These are phyloP conservation scores for Besnoitia besnoiti DNA, from an alignment of 169 alveolate genomes.

Conservation along the genomic window DNA sequence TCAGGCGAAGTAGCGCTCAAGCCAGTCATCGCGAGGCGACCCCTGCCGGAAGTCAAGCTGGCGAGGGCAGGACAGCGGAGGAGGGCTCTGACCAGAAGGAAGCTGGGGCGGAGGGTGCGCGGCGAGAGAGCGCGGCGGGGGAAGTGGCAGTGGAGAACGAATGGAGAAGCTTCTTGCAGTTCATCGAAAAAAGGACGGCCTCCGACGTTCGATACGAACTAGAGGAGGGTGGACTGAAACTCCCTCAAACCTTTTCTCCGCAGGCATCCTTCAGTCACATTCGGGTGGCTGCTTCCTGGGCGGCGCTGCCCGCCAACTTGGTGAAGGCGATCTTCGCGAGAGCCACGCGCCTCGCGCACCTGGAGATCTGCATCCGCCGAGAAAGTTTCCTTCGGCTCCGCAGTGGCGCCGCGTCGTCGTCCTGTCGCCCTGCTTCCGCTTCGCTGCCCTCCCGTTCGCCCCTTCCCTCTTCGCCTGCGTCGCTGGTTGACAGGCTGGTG, in stretches of 20 bases:
- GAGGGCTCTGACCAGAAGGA: neutral
- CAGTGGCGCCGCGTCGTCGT: neutral
- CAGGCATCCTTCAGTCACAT: conserved; percentile 16
- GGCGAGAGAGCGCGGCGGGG: too few relatives aligned
- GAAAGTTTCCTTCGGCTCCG: neutral
- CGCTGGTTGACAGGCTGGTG: neutral
- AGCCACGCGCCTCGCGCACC: neutral
- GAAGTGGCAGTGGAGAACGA: neutral
- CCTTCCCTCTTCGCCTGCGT: neutral
- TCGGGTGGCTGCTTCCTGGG: conserved; percentile 13
- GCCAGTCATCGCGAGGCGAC: neutral
- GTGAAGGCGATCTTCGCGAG: neutral
- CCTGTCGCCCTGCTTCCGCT: neutral
- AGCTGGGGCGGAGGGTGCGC: too few relatives aligned
- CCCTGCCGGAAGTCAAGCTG: neutral
- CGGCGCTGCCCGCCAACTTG: neutral
- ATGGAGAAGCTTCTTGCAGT: neutral
- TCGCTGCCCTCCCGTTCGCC: neutral
- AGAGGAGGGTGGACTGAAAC: neutral
- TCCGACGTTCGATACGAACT: neutral
- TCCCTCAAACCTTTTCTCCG: neutral
- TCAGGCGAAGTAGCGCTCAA: neutral
- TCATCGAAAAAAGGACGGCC: neutral
- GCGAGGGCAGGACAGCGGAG: neutral
- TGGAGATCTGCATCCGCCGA: neutral